Conservation (phyloP, 495 filamentous ascomycete genomes). For the Talaromyces adpressus region DNA sequence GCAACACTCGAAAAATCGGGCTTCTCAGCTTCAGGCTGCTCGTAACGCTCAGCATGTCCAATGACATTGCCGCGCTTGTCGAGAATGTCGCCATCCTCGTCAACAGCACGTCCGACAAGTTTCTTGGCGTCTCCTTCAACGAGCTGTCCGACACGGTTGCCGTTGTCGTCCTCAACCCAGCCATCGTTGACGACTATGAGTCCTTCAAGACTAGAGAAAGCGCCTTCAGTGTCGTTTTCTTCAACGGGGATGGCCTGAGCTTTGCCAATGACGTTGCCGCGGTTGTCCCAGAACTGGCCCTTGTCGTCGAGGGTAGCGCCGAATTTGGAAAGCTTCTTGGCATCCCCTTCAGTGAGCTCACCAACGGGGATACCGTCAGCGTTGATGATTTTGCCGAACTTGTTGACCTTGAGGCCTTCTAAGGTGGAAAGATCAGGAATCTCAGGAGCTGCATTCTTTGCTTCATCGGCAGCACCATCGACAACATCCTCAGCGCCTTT, state of each 20-base stretch:
- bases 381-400: constrained; percentile 52
- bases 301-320: constrained; percentile 52
- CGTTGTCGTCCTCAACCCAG: constrained; percentile 52
- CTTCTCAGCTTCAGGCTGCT: constrained; percentile 31
- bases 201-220: constrained; percentile 59
- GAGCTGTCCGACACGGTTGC: constrained; percentile 49
- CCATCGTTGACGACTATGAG: constrained; percentile 53
- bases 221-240: constrained; percentile 48
- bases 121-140: constrained; percentile 59
- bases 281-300: constrained; percentile 56
- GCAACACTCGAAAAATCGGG: constrained; percentile 54
- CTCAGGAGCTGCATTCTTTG: constrained; percentile 18
- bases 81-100: constrained; percentile 59
- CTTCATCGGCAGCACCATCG: constrained; percentile 18
- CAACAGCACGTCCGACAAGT: constrained; percentile 52
- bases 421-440: constrained; percentile 51
- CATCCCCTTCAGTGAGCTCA: constrained; percentile 52
- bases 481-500: constrained; percentile 23
- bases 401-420: constrained; percentile 57
- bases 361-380: constrained; percentile 47
- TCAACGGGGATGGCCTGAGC: constrained; percentile 53
- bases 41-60: constrained; percentile 53
- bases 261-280: constrained; percentile 53
- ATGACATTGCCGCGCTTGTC: constrained; percentile 57
- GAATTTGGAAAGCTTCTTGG: constrained; percentile 48